These are phyloP conservation scores for Aspergillus thermomutatus DNA, from an alignment of 2,329 filamentous ascomycete species.

Conservation along the genomic window DNA sequence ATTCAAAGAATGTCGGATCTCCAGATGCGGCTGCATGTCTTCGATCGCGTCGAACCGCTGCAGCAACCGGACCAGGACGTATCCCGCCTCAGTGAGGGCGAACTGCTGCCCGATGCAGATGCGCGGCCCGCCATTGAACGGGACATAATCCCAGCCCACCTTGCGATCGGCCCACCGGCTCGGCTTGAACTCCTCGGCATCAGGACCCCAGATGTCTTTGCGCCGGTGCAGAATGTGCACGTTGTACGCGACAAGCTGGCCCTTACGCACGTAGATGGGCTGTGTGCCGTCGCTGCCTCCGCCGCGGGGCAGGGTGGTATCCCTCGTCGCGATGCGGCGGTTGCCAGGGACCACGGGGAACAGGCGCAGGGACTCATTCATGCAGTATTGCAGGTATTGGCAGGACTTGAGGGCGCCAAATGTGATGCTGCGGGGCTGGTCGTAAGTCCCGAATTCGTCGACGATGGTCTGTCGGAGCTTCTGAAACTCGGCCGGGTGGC, in stretches of 20 bases:
- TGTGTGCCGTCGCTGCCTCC: constrained; percentile 59
- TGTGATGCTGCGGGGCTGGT: constrained; percentile 39
- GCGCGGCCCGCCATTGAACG: constrained; percentile 71
- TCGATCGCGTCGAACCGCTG: constrained; percentile 67
- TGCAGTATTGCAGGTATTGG: constrained; percentile 34
- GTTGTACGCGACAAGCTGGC: constrained; percentile 64
- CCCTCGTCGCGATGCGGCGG: constrained; percentile 35
- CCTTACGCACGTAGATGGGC: constrained; percentile 65
- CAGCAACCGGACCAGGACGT: constrained; percentile 68
- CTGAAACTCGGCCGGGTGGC: constrained; percentile 7
- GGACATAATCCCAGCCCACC: constrained; percentile 65
- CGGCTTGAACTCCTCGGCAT: constrained; percentile 57
- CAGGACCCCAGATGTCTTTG: constrained; percentile 45
- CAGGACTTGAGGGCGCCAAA: constrained; percentile 43
- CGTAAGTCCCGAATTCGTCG: constrained; percentile 8
- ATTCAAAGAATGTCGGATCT: not conserved
- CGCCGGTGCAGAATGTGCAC: constrained; percentile 72
- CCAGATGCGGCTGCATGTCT: constrained; percentile 14
- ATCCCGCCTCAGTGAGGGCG: constrained; percentile 66
- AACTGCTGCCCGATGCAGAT: constrained; percentile 81
- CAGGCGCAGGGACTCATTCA: constrained; percentile 43
- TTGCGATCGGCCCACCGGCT: constrained; percentile 69
- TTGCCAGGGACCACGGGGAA: constrained; percentile 49
- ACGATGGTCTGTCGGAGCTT: constrained; percentile 9
- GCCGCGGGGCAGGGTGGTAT: constrained; percentile 47